Evolutionary conservation across 345 rosid species (phyloP).

Genomic region (Litchi chinensis): DNA sequence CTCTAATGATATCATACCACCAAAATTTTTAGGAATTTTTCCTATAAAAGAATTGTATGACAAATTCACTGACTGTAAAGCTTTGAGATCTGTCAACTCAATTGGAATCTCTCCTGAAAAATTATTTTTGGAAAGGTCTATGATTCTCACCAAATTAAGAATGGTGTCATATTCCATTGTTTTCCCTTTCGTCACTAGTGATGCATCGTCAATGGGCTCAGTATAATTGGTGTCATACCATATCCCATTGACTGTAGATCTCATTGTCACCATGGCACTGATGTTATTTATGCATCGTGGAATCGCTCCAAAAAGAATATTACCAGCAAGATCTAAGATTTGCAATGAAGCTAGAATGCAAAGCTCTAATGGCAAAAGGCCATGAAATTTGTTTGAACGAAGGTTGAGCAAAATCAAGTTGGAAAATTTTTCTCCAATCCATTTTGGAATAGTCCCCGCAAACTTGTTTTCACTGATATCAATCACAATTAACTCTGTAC

Average conservation of each 20-base stretch:
- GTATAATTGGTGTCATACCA: not conserved
- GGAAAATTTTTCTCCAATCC: slow-evolving; percentile 13
- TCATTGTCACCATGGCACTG: not conserved
- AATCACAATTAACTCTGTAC: not conserved
- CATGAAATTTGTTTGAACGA: slow-evolving; percentile 27
- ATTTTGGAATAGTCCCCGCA: not conserved
- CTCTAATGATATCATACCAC: slow-evolving; percentile 12
- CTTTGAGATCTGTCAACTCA: not conserved
- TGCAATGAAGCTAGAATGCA: slow-evolving; percentile 11
- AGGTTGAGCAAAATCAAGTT: not conserved
- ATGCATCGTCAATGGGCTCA: not conserved
- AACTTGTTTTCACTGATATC: not conserved
- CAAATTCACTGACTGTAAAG: slow-evolving; percentile 16
- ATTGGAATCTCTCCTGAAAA: not conserved
- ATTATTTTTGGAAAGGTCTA: not conserved
- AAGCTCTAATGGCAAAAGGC: slow-evolving; percentile 23
- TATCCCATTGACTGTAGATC: not conserved
- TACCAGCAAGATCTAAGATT: not conserved
- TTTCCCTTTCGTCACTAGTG: not conserved
- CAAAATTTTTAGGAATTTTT: slow-evolving; percentile 3
- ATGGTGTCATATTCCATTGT: not conserved
- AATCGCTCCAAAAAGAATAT: not conserved
- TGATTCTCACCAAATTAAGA: not conserved
- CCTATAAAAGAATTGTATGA: not conserved
- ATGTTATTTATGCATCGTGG: slow-evolving; percentile 7